Percentiles rank a stretch among this genome's conserved stretches.
Conservation (phyloP, 2,329 filamentous ascomycete species). For the Tolypocladium nubicola region DNA sequence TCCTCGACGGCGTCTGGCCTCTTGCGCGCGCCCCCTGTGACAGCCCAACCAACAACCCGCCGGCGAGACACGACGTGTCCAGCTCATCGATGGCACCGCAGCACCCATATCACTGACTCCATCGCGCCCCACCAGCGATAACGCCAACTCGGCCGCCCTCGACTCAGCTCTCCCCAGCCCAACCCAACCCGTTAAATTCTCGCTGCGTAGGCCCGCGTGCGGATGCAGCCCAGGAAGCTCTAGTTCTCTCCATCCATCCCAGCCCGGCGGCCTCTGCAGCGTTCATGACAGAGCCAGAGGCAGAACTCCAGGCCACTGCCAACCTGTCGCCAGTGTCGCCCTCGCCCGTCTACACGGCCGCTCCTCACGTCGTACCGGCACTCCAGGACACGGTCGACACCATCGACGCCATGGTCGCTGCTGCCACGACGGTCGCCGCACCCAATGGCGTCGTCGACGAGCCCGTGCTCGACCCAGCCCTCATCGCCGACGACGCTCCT, state of each 20-base stretch:
- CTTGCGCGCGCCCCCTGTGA: background rate
- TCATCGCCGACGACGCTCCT: conserved; percentile 12
- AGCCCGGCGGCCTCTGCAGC: conserved; percentile 2
- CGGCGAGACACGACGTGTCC: background rate
- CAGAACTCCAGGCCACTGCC: conserved; percentile 40
- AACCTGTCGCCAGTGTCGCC: conserved; percentile 42
- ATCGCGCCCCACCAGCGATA: background rate
- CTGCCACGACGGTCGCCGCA: conserved; percentile 10
- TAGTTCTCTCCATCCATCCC: conserved; percentile 2
- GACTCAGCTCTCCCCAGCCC: background rate
- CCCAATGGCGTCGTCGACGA: conserved; percentile 18
- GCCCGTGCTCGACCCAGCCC: conserved; percentile 19
- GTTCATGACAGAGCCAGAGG: conserved; percentile 36
- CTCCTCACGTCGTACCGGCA: conserved; percentile 34
- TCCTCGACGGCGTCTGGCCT: background rate
- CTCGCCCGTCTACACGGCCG: conserved; percentile 33
- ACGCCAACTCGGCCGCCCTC: background rate
- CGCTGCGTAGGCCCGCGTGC: conserved; percentile 1
- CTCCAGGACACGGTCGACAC: conserved; percentile 43
- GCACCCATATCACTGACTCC: background rate
- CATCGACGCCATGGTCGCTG: conserved; percentile 35
- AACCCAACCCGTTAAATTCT: background rate
- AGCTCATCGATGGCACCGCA: background rate
- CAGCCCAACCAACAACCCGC: background rate
- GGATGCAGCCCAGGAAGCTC: conserved; percentile 1